phyloP scores from a whole-genome alignment of 1,139 yeast genomes.

The Pichiaceae sp. region DNA sequence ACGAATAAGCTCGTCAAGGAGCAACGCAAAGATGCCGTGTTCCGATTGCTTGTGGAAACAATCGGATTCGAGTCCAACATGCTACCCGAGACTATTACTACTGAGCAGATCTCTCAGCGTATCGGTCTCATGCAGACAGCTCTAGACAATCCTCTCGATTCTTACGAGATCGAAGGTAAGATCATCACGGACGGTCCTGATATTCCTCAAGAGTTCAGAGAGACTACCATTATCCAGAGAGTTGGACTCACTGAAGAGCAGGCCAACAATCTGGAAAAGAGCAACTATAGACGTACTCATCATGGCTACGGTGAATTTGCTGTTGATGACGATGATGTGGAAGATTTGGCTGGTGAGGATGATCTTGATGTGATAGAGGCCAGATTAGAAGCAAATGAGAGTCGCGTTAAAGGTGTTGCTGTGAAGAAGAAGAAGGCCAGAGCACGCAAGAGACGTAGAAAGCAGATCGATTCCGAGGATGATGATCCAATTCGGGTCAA shows the following conservation, averaged over 20 bases:
- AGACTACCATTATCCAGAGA: neutral
- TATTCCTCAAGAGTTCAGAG: slow-evolving; percentile 2
- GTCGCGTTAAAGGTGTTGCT: slow-evolving; percentile 16
- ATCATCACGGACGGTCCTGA: slow-evolving; percentile 9
- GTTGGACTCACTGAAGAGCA: slow-evolving; percentile 1
- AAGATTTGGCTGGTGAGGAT: slow-evolving; percentile 6
- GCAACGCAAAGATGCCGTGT: slow-evolving; percentile 18
- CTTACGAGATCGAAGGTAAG: slow-evolving; percentile 13
- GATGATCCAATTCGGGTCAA: slow-evolving; percentile 15
- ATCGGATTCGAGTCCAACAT: slow-evolving; percentile 21
- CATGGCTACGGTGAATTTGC: slow-evolving; percentile 6
- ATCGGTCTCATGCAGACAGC: slow-evolving; percentile 11
- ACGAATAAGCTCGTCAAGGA: neutral
- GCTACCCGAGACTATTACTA: slow-evolving; percentile 5
- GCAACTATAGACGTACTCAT: neutral
- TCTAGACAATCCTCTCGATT: slow-evolving; percentile 15
- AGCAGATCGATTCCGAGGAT: slow-evolving; percentile 16
- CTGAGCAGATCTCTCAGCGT: slow-evolving; percentile 6
- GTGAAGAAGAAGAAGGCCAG: slow-evolving; percentile 10
- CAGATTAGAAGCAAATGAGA: slow-evolving; percentile 8
- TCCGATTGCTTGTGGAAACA: slow-evolving; percentile 22
- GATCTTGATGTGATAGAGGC: slow-evolving; percentile 21
- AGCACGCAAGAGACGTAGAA: slow-evolving; percentile 6
- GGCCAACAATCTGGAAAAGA: slow-evolving; percentile 1
- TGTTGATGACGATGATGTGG: slow-evolving; percentile 8